Conservation (phyloP, 805 yeast species). For the Wickerhamiella slavikovae region DNA sequence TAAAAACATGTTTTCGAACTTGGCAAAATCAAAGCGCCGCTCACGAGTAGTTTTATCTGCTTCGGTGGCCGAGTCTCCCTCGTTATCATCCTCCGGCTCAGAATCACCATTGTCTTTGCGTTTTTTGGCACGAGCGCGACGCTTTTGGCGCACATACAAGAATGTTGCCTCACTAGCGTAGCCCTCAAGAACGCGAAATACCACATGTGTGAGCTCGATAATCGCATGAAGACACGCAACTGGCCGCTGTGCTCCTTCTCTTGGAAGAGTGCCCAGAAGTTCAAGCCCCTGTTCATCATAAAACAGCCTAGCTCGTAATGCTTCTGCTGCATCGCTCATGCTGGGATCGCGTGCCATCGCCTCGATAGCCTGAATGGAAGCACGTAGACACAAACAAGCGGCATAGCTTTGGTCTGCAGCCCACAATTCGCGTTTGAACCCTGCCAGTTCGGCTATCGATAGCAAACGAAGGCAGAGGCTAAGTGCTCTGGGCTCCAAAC, state of each 20-base stretch:
- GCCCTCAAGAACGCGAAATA: slow-evolving; percentile 46
- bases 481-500: slow-evolving; percentile 40
- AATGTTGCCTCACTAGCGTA: slow-evolving; percentile 37
- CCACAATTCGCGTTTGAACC: slow-evolving; percentile 12
- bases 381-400: slow-evolving; percentile 43
- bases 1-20: slow-evolving; percentile 26
- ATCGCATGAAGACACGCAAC: slow-evolving; percentile 37
- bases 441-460: too few species aligned
- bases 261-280: slow-evolving; percentile 36
- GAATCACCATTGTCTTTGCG: slow-evolving; percentile 6
- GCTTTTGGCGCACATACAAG: slow-evolving; percentile 27
- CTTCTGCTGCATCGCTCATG: slow-evolving; percentile 31
- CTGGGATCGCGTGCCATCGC: slow-evolving; percentile 26
- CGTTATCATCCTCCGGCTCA: slow-evolving; percentile 9
- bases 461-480: slow-evolving; percentile 29
- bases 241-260: slow-evolving; percentile 41
- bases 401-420: slow-evolving; percentile 49
- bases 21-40: slow-evolving; percentile 26
- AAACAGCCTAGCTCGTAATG: slow-evolving; percentile 48
- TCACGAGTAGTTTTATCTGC: slow-evolving; percentile 20
- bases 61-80: slow-evolving; percentile 16
- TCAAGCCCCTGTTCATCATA: slow-evolving; percentile 40
- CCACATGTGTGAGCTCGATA: slow-evolving; percentile 42
- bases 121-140: slow-evolving; percentile 18
- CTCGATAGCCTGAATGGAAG: slow-evolving; percentile 28